These are phyloP conservation scores for Aspergillus amoenus DNA, from an alignment of 2,329 filamentous ascomycete genomes.

Conservation along the genomic window DNA sequence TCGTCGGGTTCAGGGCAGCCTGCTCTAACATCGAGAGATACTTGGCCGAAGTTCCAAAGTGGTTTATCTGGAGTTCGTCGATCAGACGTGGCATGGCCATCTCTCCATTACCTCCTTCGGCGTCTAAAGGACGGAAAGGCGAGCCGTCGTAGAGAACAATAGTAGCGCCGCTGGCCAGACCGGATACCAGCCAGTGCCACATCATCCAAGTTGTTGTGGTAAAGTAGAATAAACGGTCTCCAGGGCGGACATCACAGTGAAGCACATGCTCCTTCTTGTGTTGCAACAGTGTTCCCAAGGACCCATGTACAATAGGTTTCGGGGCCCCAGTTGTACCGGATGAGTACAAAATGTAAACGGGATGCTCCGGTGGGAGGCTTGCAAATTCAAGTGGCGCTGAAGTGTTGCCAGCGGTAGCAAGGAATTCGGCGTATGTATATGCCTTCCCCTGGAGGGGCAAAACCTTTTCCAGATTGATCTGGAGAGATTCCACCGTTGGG, in stretches of 20 bases:
- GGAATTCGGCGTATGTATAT: conserved; percentile 46
- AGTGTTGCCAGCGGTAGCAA: conserved; percentile 42
- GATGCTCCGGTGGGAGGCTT: conserved; percentile 79
- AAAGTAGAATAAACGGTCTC: conserved; percentile 83
- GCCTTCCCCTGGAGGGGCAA: conserved; percentile 38
- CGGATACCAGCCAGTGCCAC: conserved; percentile 96
- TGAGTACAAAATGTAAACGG: conserved; percentile 90
- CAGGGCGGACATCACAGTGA: conserved; percentile 74
- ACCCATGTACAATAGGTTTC: conserved; percentile 92
- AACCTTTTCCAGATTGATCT: conserved; percentile 37
- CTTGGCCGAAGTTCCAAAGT: conserved; percentile 93
- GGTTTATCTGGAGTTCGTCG: conserved; percentile 76
- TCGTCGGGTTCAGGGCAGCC: conserved; percentile 62
- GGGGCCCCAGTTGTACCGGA: conserved; percentile 84
- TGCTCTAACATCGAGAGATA: conserved; percentile 91
- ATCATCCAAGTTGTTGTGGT: conserved; percentile 99
- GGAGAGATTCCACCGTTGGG: conserved; percentile 55
- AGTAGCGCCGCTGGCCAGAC: conserved; percentile 77
- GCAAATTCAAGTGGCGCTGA: conserved; percentile 61
- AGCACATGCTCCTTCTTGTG: conserved; percentile 96
- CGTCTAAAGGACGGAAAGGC: conserved; percentile 70
- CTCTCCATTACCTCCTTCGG: conserved; percentile 62
- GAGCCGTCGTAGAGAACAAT: conserved; percentile 90
- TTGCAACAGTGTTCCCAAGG: conserved; percentile 84
- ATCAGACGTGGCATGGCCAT: conserved; percentile 81